Conservation (phyloP, 2,329 filamentous ascomycete genomes). For the Colletotrichum sp. region DNA sequence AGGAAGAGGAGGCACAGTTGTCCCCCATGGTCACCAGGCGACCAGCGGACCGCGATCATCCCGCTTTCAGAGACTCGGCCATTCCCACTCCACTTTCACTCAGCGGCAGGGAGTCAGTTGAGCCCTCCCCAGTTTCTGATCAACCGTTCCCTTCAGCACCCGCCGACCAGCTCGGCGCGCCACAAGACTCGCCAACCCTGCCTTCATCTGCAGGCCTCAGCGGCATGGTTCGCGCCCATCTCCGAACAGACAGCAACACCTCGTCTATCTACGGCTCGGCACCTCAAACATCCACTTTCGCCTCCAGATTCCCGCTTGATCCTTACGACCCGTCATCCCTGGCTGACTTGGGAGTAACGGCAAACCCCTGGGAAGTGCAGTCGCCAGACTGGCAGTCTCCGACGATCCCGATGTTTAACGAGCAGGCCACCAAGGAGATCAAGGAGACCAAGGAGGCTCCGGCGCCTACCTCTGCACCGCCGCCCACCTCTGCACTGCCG, state of each 20-base stretch:
- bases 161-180: constrained; percentile 28
- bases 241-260: constrained; percentile 79
- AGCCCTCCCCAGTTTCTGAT: constrained; percentile 30
- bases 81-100: constrained; percentile 48
- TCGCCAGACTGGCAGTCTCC: constrained; percentile 26
- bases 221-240: constrained; percentile 82
- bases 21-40: constrained; percentile 47
- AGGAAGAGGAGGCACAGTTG: constrained; percentile 36
- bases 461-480: not conserved
- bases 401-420: constrained; percentile 8
- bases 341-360: constrained; percentile 35
- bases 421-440: not conserved
- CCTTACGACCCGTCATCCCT: constrained; percentile 30
- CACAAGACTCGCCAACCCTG: constrained; percentile 78
- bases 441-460: not conserved
- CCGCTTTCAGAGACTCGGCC: constrained; percentile 54
- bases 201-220: constrained; percentile 75
- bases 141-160: constrained; percentile 20
- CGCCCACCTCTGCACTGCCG: not conserved
- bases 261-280: constrained; percentile 76
- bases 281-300: constrained; percentile 39
- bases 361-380: constrained; percentile 49
- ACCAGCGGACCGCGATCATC: constrained; percentile 59
- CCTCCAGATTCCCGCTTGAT: constrained; percentile 41
- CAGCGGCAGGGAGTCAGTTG: constrained; percentile 30